These are phyloP conservation scores for Rhododendron kiyosumense DNA, from an alignment of 148 eudicot genomes.

Conservation along the genomic window DNA sequence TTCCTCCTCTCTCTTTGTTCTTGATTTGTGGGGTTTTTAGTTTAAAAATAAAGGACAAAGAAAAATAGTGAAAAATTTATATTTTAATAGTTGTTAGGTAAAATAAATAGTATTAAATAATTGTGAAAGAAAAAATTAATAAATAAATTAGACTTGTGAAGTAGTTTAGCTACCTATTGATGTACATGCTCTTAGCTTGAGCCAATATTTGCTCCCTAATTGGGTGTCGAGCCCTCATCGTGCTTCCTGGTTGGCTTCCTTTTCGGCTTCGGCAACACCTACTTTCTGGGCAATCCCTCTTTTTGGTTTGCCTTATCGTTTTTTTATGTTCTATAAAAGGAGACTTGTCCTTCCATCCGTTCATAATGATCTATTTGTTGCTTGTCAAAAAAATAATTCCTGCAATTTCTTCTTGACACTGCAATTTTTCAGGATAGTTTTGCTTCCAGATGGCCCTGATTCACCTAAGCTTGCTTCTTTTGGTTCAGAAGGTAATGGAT, in stretches of 20 bases:
- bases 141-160: no score
- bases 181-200: not conserved
- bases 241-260: not conserved
- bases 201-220: not conserved
- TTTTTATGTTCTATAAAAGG: not conserved
- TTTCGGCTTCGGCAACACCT: not conserved
- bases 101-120: no score
- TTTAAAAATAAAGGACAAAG: no score
- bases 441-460: conserved; percentile 15
- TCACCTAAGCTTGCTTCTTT: conserved; percentile 19
- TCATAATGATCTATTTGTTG: not conserved
- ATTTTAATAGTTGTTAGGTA: no score
- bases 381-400: not conserved
- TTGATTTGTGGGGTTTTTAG: no score
- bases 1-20: no score
- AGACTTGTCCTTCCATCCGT: not conserved
- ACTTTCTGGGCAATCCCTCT: not conserved
- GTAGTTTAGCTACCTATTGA: no score
- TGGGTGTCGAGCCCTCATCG: not conserved
- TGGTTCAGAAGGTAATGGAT: conserved; percentile 32
- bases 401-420: not conserved
- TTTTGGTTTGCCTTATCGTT: not conserved
- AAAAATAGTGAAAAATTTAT: no score
- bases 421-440: conserved; percentile 16
- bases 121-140: no score